Percentiles rank a stretch among this genome's conserved stretches.
Evolutionary conservation across 75 land plant genomes (phyloP).

Genomic region (Cunninghamia lanceolata): DNA sequence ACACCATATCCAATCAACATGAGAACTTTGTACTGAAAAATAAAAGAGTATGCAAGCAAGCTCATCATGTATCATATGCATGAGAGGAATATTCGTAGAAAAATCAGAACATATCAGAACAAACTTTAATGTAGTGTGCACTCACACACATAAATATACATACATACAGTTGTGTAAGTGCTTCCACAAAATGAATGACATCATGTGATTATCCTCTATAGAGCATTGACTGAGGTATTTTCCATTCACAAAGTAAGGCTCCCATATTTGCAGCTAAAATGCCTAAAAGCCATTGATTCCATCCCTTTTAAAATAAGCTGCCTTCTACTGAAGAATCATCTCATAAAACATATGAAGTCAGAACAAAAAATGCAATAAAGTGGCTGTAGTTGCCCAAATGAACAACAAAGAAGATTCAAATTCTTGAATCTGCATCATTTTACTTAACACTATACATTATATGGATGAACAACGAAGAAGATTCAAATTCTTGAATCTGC

Average conservation of each 20-base stretch:
- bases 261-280: neutral
- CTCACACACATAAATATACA: neutral
- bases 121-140: neutral
- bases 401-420: too few species aligned
- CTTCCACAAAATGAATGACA: neutral
- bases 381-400: neutral
- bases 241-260: neutral
- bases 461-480: too few species aligned
- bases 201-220: neutral
- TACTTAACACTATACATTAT: too few species aligned
- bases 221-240: neutral
- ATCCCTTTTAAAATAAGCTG: too few species aligned
- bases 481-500: too few species aligned
- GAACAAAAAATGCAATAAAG: neutral
- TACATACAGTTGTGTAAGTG: neutral
- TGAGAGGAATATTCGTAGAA: neutral
- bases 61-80: neutral
- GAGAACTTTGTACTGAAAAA: neutral
- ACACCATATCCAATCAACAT: neutral
- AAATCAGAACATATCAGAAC: neutral
- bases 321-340: neutral
- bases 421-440: too few species aligned
- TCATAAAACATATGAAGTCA: neutral
- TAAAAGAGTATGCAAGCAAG: neutral
- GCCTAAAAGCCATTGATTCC: neutral